phyloP scores from a whole-genome alignment of 208 protist genomes.

The Leishmania aethiopica region DNA sequence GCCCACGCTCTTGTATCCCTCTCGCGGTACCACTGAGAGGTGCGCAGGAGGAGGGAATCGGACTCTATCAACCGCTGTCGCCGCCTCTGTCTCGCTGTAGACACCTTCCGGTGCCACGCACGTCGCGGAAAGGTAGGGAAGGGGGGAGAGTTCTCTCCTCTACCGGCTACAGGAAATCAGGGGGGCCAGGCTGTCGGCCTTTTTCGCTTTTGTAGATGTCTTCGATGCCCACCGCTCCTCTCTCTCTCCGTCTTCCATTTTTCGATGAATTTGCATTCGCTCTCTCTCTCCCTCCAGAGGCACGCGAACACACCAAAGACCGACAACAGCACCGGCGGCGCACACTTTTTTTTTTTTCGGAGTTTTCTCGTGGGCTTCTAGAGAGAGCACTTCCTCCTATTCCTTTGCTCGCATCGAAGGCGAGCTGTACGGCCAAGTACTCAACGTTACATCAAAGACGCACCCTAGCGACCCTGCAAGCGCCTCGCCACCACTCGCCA shows the following conservation, averaged over 20 bases:
- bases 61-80: not conserved
- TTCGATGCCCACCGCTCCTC: not conserved
- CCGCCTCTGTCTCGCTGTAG: not conserved
- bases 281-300: not conserved
- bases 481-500: not conserved
- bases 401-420: not conserved
- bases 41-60: not conserved
- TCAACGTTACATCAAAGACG: not conserved
- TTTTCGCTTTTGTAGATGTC: not conserved
- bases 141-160: not conserved
- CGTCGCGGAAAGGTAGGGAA: not conserved
- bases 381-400: not conserved
- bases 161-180: not conserved
- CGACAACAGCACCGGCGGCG: not conserved
- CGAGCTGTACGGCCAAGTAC: not conserved
- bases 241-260: not conserved
- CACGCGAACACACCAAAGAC: not conserved
- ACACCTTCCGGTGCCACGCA: not conserved
- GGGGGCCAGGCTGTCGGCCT: not conserved
- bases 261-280: not conserved
- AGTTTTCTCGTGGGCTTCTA: not conserved
- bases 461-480: not conserved
- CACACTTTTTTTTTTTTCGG: constrained; percentile 9
- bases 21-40: not conserved
- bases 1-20: not conserved